Evolutionary conservation across 2,329 filamentous ascomycete genomes (phyloP), one percentile per base, ranked within the genome.

Genomic region (Blastomyces silverae): DNA sequence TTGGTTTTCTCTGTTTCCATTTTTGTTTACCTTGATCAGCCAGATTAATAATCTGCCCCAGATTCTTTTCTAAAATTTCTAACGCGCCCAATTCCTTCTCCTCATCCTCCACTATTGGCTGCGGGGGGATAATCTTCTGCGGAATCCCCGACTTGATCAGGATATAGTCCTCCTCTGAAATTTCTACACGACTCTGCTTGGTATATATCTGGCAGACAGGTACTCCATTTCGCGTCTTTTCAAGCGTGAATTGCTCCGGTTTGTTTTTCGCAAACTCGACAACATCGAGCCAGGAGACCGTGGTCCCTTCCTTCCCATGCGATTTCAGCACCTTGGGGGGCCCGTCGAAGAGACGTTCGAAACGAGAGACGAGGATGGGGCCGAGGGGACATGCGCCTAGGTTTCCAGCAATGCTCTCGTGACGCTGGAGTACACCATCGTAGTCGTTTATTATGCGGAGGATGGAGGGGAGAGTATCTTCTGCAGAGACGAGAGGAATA

Each of bases 351-450:
- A 93, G 83, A 63, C 89, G 85, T 75, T 96, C 91, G 74, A 96
- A 91, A 53, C 90, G 88, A 77, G 92, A 92, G 71, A 96, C 85
- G 67, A 96, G 79, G 62, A 92, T 90, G 31, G 91, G 90, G 0
- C 89, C 91, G 0, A 92, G 85, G 22, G 92, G 87, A 69, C 91
- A 89, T 64, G 90, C 91, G 70, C 91, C 91, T 34, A 96, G 82
- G 71, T 91, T 93, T 65, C 89, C 88, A 58, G 91, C 92, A 71
- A 96, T 85, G 75, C 89, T 93, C 78, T 96, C 91, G 75, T 93
- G 90, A 64, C 90, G 86, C 71, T 90, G 89, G 62, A 96, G 81
- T 20, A 94, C 90, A 68, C 87, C 91, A 83, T 92, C 90, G 76
- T 96, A 96, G 70, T 92, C 88, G 72, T 84, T 84, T 66, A 96